Evolutionary conservation across 2,329 filamentous ascomycete species (phyloP), one percentile per base, ranked within the genome.

Genomic region (Acephala macrosclerotiorum): DNA sequence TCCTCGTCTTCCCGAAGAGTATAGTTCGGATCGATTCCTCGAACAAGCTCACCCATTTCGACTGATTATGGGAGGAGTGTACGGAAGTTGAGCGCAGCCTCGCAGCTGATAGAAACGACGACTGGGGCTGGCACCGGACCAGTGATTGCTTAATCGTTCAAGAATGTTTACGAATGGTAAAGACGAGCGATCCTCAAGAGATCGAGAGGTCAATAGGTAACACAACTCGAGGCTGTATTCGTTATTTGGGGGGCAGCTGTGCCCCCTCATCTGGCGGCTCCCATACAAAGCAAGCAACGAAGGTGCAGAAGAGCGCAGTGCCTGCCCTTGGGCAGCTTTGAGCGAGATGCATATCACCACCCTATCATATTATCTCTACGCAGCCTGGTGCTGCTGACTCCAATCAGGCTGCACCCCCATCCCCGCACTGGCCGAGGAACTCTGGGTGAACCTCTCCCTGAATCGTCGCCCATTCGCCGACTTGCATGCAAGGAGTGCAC

Each of bases 1-100:
- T 68, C 36, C 60, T 70, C 68, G 53, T 70, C 68, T 36, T 64
- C 65, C 26, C 49, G 25, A 20, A 36, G n/a, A 33, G n/a, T n/a
- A 42, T 2, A 18, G 2, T 1, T 18, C 14, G 7, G 26, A 14
- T 60, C 47, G 60, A 20, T 59, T n/a, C n/a, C n/a, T n/a, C n/a
- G n/a, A n/a, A n/a, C n/a, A n/a, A n/a, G n/a, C n/a, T n/a, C 45
- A 9, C 36, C 55, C 58, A 65, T 65, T 35, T 38, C 40, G 16
- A 42, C 40, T 5, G 40, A 18, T 18, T 42, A 3, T 42, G 16
- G 40, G 18, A 18, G n/a, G 16, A 18, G 7, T 18, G 40, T 42
- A n/a, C 6, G 40, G 40, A 18, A 18, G 40, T 6, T 18, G 40
- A 18, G 16, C 40, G 40, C 40, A 42, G 40, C 40, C 40, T 42